Conservation (phyloP, 2,329 filamentous ascomycete species). For the Emergomyces orientalis region DNA sequence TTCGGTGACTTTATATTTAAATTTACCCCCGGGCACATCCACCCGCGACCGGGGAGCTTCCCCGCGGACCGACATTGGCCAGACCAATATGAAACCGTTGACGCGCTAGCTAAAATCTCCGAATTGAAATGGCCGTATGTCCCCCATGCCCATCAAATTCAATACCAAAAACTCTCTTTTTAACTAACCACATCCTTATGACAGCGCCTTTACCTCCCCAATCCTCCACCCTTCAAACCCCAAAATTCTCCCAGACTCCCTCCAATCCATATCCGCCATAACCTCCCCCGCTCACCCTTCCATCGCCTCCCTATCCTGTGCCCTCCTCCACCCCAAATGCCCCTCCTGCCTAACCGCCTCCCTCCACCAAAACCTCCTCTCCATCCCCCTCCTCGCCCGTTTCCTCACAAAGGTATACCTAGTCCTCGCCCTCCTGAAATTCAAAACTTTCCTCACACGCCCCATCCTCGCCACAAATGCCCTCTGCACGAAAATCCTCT, state of each 20-base stretch:
- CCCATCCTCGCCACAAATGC: slow-evolving; percentile 59
- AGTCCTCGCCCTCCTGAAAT: slow-evolving; percentile 57
- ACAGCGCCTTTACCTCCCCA: slow-evolving; percentile 67
- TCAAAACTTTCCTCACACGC: slow-evolving; percentile 57
- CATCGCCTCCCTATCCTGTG: slow-evolving; percentile 77
- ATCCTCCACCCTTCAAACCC: slow-evolving; percentile 70
- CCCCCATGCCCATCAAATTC: not conserved
- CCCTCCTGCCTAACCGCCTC: slow-evolving; percentile 84
- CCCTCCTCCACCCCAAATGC: slow-evolving; percentile 75
- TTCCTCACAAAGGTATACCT: slow-evolving; percentile 60
- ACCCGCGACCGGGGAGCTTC: slow-evolving; percentile 58
- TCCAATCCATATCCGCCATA: slow-evolving; percentile 64
- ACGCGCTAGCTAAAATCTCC: slow-evolving; percentile 73
- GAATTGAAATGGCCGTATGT: slow-evolving; percentile 72
- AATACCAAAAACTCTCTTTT: not conserved
- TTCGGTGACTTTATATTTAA: slow-evolving; percentile 58
- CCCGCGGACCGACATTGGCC: slow-evolving; percentile 65
- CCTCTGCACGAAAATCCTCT: slow-evolving; percentile 60
- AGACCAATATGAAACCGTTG: slow-evolving; percentile 61
- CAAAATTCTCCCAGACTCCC: slow-evolving; percentile 47
- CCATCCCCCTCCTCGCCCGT: slow-evolving; percentile 69
- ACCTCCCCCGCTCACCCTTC: slow-evolving; percentile 78
- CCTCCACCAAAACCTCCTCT: slow-evolving; percentile 74
- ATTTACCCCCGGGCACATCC: slow-evolving; percentile 70
- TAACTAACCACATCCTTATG: slow-evolving; percentile 17